Conservation (phyloP, 2,329 filamentous ascomycete genomes). For the Tolypocladium endophyticum region DNA sequence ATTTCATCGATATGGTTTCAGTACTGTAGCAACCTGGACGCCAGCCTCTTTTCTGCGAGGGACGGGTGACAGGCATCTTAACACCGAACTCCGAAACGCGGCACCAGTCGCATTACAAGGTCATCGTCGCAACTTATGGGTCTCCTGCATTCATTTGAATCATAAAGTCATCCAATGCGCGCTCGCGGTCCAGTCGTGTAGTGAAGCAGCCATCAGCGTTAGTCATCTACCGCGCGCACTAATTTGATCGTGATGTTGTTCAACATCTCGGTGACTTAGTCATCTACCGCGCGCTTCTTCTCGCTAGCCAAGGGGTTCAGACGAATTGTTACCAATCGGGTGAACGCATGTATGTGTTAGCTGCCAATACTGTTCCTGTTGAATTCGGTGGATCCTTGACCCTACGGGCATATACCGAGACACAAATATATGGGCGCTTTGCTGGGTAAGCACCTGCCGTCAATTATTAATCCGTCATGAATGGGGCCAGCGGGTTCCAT, state of each 20-base stretch:
- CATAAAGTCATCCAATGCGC: background rate
- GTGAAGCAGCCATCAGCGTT: too few species aligned
- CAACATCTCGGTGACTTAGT: background rate
- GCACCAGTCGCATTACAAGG: background rate
- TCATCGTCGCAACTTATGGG: too few species aligned
- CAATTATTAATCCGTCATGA: background rate
- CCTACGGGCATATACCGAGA: too few species aligned
- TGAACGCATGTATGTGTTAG: background rate
- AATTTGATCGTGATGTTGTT: too few species aligned
- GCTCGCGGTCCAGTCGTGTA: too few species aligned
- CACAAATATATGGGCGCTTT: too few species aligned
- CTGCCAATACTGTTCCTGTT: background rate
- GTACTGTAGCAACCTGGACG: background rate
- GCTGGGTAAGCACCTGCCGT: background rate
- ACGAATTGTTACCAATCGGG: too few species aligned
- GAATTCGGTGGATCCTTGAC: too few species aligned
- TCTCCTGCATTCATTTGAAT: background rate
- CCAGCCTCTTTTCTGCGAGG: background rate
- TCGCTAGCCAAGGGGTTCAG: too few species aligned
- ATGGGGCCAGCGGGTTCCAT: background rate
- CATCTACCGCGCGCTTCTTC: slow-evolving; percentile 2
- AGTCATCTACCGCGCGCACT: too few species aligned
- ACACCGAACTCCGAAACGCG: background rate
- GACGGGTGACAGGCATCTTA: background rate
- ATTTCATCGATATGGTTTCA: too few species aligned